These are phyloP conservation scores for Whalleya microplaca DNA, from an alignment of 2,329 filamentous ascomycete genomes.

Conservation along the genomic window DNA sequence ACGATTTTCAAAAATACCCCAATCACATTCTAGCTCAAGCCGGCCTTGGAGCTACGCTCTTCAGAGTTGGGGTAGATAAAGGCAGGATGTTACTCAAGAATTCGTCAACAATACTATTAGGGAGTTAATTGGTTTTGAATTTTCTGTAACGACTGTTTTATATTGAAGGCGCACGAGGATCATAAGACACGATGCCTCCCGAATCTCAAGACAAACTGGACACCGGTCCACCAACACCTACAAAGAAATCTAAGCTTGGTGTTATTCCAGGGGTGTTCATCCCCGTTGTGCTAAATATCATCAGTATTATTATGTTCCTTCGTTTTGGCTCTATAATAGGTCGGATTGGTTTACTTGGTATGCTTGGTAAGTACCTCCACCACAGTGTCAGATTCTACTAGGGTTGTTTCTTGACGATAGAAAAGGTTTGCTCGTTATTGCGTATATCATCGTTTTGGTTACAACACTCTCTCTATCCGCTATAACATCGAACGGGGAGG, in stretches of 20 bases:
- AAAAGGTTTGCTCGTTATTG: constrained; percentile 69
- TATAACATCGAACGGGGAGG: constrained; percentile 87
- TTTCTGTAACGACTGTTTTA: neutral
- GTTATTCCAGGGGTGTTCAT: constrained; percentile 82
- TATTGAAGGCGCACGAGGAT: neutral
- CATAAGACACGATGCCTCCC: constrained; percentile 26
- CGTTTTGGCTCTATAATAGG: constrained; percentile 85
- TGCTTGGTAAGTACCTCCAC: constrained; percentile 64
- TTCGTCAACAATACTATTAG: neutral
- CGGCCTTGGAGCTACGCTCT: neutral
- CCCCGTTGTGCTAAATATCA: constrained; percentile 84
- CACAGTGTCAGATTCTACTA: neutral
- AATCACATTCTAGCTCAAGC: too few species aligned
- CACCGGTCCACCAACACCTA: constrained; percentile 35
- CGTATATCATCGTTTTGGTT: constrained; percentile 82
- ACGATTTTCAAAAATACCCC: too few species aligned
- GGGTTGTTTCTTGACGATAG: constrained; percentile 15
- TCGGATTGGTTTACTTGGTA: constrained; percentile 77
- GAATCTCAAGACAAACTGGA: constrained; percentile 23
- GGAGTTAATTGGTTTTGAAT: neutral
- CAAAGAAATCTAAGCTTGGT: constrained; percentile 66
- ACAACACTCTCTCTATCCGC: constrained; percentile 86
- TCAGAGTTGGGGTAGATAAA: too few species aligned
- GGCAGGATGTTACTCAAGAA: neutral
- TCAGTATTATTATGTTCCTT: constrained; percentile 91